Conservation (phyloP, 345 rosid genomes). For the Dovyalis caffra region DNA sequence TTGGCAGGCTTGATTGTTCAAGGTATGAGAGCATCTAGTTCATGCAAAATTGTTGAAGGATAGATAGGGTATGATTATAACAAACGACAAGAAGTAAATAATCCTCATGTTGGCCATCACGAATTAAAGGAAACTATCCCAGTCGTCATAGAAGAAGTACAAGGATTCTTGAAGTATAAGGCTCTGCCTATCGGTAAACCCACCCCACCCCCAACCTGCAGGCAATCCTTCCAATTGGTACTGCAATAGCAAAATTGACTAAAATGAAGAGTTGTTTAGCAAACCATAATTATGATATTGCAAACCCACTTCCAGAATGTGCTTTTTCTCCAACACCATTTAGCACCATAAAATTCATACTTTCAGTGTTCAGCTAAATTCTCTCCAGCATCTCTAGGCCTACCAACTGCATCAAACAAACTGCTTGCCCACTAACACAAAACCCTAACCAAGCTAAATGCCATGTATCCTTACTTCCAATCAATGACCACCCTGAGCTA, state of each 20-base stretch:
- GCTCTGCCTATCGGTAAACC: background rate
- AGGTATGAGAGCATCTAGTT: background rate
- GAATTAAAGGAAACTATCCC: too few species aligned
- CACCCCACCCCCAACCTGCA: too few species aligned
- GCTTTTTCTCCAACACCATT: background rate
- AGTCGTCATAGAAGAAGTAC: too few species aligned
- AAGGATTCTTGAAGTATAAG: constrained; percentile 6
- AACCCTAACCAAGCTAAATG: background rate
- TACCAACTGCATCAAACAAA: too few species aligned
- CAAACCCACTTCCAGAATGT: background rate
- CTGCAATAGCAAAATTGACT: background rate
- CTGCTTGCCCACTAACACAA: background rate
- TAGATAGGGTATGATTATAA: too few species aligned
- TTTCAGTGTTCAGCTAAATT: background rate
- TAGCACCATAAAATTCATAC: too few species aligned
- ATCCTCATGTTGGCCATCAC: background rate
- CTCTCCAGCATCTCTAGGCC: background rate
- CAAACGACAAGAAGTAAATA: background rate
- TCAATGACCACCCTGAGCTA: background rate
- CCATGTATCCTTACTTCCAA: background rate
- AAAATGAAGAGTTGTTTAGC: background rate
- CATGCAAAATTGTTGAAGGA: background rate
- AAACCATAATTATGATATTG: background rate
- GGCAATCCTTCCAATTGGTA: background rate
- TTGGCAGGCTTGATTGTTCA: background rate